phyloP scores from a whole-genome alignment of 306 rosid genomes.

The Pterocarpus macrocarpus region DNA sequence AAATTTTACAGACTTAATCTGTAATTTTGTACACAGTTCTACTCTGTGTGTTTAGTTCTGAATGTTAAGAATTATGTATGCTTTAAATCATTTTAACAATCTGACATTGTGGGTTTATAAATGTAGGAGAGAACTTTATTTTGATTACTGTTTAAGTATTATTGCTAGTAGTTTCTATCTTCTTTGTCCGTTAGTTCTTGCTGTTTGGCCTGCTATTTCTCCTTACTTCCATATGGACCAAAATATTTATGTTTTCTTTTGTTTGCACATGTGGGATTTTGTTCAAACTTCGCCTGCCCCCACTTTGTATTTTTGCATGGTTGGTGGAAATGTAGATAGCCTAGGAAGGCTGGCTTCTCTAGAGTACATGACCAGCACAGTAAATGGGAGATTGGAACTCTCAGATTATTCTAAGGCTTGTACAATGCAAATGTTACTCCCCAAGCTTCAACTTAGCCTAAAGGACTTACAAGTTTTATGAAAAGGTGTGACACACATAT shows the following conservation, averaged over 20 bases:
- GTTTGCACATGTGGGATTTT: slow-evolving; percentile 36
- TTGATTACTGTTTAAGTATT: slow-evolving; percentile 13
- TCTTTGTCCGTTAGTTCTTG: slow-evolving; percentile 4
- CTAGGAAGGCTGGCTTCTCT: neutral
- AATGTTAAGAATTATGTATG: slow-evolving; percentile 20
- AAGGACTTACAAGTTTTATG: neutral
- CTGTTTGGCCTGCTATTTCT: slow-evolving; percentile 29
- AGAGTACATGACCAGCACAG: neutral
- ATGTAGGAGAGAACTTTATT: slow-evolving; percentile 18
- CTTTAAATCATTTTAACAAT: slow-evolving; percentile 37
- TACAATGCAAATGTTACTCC: neutral
- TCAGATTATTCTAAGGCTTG: slow-evolving; percentile 6
- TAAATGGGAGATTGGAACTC: slow-evolving; percentile 21
- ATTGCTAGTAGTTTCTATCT: slow-evolving; percentile 9
- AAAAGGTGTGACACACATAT: slow-evolving; percentile 7
- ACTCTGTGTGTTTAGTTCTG: neutral
- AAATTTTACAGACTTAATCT: slow-evolving; percentile 1
- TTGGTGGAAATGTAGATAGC: slow-evolving; percentile 50
- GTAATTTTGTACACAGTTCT: slow-evolving; percentile 10
- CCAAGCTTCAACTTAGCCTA: slow-evolving; percentile 5
- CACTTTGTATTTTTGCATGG: slow-evolving; percentile 45
- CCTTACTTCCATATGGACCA: slow-evolving; percentile 10
- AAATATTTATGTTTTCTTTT: slow-evolving; percentile 14
- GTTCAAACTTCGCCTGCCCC: slow-evolving; percentile 34
- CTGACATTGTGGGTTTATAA: slow-evolving; percentile 10